Conservation (phyloP, 1,284 basidiomycete genomes). For the Porodaedalea pini region DNA sequence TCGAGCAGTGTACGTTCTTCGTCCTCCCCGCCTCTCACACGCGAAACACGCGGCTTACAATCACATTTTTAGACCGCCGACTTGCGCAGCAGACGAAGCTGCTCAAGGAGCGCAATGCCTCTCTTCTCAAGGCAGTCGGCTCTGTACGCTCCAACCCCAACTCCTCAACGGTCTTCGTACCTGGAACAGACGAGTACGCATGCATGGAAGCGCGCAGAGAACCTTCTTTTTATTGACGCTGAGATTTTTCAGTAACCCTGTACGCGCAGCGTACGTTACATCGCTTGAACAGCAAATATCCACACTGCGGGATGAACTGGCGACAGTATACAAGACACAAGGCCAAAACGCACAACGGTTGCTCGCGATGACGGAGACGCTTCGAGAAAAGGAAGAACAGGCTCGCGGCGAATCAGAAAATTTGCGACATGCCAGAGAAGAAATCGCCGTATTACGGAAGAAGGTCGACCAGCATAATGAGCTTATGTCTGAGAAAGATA, state of each 20-base stretch:
- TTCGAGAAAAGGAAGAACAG: slow-evolving; percentile 87
- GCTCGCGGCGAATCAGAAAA: slow-evolving; percentile 75
- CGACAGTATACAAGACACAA: slow-evolving; percentile 93
- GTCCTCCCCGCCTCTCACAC: slow-evolving; percentile 15
- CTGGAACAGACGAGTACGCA: slow-evolving; percentile 69
- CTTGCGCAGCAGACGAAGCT: slow-evolving; percentile 86
- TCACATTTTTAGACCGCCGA: slow-evolving; percentile 64
- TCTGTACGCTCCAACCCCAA: slow-evolving; percentile 64
- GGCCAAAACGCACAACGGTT: slow-evolving; percentile 92
- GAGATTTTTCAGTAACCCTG: slow-evolving; percentile 57
- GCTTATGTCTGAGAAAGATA: slow-evolving; percentile 83
- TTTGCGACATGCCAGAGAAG: slow-evolving; percentile 67
- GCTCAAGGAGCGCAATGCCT: slow-evolving; percentile 85
- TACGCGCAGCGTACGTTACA: slow-evolving; percentile 80
- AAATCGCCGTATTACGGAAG: slow-evolving; percentile 63
- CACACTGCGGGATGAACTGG: slow-evolving; percentile 84
- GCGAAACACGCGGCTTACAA: slow-evolving; percentile 17
- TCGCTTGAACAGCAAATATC: slow-evolving; percentile 94
- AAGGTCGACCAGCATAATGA: slow-evolving; percentile 85
- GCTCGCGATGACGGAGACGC: slow-evolving; percentile 88
- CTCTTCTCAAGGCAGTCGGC: slow-evolving; percentile 74
- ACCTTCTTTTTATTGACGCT: slow-evolving; percentile 4
- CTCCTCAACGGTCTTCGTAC: slow-evolving; percentile 58
- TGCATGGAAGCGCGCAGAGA: slow-evolving; percentile 19
- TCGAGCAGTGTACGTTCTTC: slow-evolving; percentile 76